Evolutionary conservation across 2,329 filamentous ascomycete genomes (phyloP), one percentile per base, ranked within the genome.

Genomic region (Cadophora sp.): DNA sequence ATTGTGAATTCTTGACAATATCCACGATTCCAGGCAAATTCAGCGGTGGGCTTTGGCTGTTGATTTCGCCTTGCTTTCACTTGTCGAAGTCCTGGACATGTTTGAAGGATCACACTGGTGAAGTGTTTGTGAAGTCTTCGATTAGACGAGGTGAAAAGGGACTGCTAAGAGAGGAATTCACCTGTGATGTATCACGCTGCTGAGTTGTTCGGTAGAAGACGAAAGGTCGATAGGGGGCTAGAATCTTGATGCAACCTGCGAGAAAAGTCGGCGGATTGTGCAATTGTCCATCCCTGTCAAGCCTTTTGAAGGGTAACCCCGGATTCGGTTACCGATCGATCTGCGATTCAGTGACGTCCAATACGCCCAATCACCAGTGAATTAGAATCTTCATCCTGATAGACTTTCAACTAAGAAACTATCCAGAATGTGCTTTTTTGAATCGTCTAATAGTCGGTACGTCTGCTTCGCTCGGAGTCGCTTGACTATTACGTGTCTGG

Each of bases 341-440:
- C 27, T 31, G 51, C 27, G 50, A 31, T 46, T 43, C 31, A 56
- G 37, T 56, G 50, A 56, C 9, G 62, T 50, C 62, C 34, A 14
- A 64, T 24, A 22, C 5, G 24, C 51, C 51, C 51, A 55, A 55
- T 55, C 14, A 46, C 9, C 2, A 12, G 29, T n/a, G 31, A 12
- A 48, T n/a, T 19, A 4, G 8, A n/a, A 29, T 14, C 14, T 19
- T 19, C 40, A 43, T 43, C 40, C 11, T 43, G 2, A 19, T 3
- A 16, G 14, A 43, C 2, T 43, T 43, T 43, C 40, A 16, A 43
- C 40, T 34, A 34, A 34, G 31, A 6, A 34, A 34, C 31, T 34
- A 34, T n/a, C n/a, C n/a, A n/a, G n/a, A n/a, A n/a, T n/a, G n/a
- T n/a, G n/a, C n/a, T n/a, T n/a, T n/a, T n/a, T n/a, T n/a, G n/a